phyloP scores from a whole-genome alignment of 495 filamentous ascomycete species.

The Tuber indicum region DNA sequence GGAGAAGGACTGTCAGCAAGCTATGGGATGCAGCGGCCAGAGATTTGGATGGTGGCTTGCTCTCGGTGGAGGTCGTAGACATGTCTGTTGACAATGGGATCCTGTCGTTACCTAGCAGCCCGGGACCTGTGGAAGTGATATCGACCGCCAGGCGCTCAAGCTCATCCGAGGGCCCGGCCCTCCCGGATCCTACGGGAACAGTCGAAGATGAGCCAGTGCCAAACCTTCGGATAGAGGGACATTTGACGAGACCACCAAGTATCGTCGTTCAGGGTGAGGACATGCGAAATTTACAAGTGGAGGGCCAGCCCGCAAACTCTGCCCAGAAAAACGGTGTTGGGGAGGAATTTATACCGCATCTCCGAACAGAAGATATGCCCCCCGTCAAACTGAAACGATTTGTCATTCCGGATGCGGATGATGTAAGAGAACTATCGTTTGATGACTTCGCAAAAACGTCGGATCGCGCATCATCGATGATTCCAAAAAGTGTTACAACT shows the following conservation, averaged over 20 bases:
- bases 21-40: constrained; percentile 67
- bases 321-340: neutral
- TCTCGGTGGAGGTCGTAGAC: constrained; percentile 55
- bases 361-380: neutral
- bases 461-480: neutral
- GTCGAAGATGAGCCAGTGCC: neutral
- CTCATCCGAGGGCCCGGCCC: neutral
- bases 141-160: neutral
- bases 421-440: neutral
- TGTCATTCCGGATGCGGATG: neutral
- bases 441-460: neutral
- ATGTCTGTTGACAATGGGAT: constrained; percentile 46
- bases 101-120: constrained; percentile 19
- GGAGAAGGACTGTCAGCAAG: constrained; percentile 38
- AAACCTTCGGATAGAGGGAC: neutral
- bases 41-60: constrained; percentile 55
- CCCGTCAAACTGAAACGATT: neutral
- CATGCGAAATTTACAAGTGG: neutral
- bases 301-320: neutral
- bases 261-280: neutral
- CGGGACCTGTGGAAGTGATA: neutral
- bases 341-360: neutral
- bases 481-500: neutral
- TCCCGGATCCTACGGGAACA: neutral
- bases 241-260: neutral